Evolutionary conservation across 345 rosid genomes (phyloP).

Genomic region (Melaleuca alternifolia): DNA sequence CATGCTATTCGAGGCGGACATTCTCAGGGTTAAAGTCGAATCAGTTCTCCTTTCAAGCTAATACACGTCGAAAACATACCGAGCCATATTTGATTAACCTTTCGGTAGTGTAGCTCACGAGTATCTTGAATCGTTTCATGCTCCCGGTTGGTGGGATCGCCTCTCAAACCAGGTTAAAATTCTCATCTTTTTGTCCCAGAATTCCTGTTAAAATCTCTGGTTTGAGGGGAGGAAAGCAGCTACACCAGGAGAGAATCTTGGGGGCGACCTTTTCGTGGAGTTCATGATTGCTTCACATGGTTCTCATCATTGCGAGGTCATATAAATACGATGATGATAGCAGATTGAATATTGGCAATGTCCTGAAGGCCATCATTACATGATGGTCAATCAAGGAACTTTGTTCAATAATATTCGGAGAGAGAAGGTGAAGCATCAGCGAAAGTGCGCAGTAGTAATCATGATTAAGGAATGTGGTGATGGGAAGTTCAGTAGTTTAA

Average conservation of each 20-base stretch:
- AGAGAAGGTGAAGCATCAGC: neutral
- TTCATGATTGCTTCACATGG: neutral
- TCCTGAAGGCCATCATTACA: neutral
- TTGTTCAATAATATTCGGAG: neutral
- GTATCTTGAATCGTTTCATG: neutral
- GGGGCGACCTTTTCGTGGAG: neutral
- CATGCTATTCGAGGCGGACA: neutral
- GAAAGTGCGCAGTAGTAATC: neutral
- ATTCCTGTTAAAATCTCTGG: neutral
- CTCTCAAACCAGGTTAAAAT: neutral
- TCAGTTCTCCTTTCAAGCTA: neutral
- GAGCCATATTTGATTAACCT: neutral
- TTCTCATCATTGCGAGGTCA: neutral
- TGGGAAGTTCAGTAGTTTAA: neutral
- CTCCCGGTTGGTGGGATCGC: neutral
- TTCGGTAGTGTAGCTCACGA: neutral
- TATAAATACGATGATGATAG: neutral
- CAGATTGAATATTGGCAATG: neutral
- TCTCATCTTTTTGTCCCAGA: neutral
- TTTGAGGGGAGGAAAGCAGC: neutral
- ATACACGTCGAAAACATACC: neutral
- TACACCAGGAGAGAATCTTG: neutral
- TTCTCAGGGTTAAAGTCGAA: neutral
- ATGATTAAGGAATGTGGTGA: neutral
- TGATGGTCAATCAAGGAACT: neutral